phyloP scores from a whole-genome alignment of 1,284 basidiomycete species.

The Somion occarium region DNA sequence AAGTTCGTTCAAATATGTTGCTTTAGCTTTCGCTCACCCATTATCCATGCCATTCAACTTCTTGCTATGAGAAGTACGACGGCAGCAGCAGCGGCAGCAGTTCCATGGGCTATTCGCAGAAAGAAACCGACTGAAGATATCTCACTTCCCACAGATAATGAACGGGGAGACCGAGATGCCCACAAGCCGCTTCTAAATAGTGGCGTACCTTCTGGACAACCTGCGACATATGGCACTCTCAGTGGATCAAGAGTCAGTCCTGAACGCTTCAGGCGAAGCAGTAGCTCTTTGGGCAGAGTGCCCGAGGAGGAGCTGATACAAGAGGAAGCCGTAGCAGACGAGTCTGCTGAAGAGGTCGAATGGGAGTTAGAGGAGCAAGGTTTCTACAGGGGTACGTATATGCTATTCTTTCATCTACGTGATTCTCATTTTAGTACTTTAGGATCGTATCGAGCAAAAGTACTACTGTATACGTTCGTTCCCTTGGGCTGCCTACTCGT shows the following conservation, averaged over 20 bases:
- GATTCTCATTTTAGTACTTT: too few relatives aligned
- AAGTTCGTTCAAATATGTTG: too few relatives aligned
- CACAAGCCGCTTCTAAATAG: neutral
- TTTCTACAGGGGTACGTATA: constrained; percentile 4
- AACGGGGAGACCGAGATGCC: neutral
- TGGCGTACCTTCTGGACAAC: neutral
- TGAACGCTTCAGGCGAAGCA: constrained; percentile 1
- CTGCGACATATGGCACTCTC: constrained; percentile 1
- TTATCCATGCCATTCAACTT: too few relatives aligned
- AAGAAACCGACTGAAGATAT: too few relatives aligned
- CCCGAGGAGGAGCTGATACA: constrained; percentile 41
- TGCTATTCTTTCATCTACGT: neutral
- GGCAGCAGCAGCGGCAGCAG: neutral
- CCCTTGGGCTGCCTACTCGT: constrained; percentile 46
- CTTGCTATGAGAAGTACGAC: neutral
- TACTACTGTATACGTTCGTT: constrained; percentile 51
- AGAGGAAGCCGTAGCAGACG: constrained; percentile 39
- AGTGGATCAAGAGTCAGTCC: constrained; percentile 4
- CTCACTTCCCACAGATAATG: neutral
- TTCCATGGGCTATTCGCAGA: too few relatives aligned
- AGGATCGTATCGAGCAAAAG: constrained; percentile 58
- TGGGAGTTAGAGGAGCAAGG: constrained; percentile 10
- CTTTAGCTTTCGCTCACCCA: too few relatives aligned
- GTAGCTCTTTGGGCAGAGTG: constrained; percentile 3
- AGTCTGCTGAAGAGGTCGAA: constrained; percentile 33